Conservation (phyloP, 2,329 filamentous ascomycete species). For the Keithomyces neogunnii region DNA sequence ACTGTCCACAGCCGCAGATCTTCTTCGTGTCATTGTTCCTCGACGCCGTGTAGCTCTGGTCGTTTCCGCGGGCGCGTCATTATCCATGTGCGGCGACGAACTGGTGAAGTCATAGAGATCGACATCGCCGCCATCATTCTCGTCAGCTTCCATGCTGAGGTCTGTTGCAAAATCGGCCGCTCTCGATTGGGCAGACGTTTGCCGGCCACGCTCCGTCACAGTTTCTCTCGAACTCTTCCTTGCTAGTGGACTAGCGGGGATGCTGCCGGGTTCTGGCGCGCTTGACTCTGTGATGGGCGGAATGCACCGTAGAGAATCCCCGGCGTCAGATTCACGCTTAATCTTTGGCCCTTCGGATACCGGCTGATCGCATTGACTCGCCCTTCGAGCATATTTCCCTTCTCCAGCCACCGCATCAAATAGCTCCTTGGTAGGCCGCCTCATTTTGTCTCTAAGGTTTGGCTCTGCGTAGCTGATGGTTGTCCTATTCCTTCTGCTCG, state of each 20-base stretch:
- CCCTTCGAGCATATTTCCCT: constrained; percentile 40
- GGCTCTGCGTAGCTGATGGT: constrained; percentile 77
- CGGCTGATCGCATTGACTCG: constrained; percentile 25
- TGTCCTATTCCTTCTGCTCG: constrained; percentile 57
- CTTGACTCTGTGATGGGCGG: constrained; percentile 3
- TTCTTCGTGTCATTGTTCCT: constrained; percentile 26
- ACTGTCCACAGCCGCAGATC: constrained; percentile 29
- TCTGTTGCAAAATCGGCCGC: constrained; percentile 5
- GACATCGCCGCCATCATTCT: constrained; percentile 16
- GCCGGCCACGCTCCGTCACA: constrained; percentile 31
- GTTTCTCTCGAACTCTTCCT: constrained; percentile 25
- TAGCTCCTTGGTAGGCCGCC: constrained; percentile 67
- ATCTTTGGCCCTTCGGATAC: constrained; percentile 17
- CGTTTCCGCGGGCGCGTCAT: constrained; percentile 18
- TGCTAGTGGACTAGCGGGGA: constrained; percentile 32
- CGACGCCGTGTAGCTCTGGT: constrained; percentile 21
- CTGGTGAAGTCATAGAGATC: constrained; percentile 50
- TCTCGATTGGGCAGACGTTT: constrained; percentile 20
- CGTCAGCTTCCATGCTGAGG: constrained; percentile 1
- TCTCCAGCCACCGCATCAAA: constrained; percentile 66
- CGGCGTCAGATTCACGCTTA: constrained; percentile 25
- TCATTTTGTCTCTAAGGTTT: constrained; percentile 75
- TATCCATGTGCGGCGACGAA: constrained; percentile 33
- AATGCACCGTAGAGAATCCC: constrained; percentile 23
- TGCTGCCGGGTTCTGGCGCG: constrained; percentile 13